These are phyloP conservation scores for Artemisia annua DNA, from an alignment of 129 eudicot genomes.

Conservation along the genomic window DNA sequence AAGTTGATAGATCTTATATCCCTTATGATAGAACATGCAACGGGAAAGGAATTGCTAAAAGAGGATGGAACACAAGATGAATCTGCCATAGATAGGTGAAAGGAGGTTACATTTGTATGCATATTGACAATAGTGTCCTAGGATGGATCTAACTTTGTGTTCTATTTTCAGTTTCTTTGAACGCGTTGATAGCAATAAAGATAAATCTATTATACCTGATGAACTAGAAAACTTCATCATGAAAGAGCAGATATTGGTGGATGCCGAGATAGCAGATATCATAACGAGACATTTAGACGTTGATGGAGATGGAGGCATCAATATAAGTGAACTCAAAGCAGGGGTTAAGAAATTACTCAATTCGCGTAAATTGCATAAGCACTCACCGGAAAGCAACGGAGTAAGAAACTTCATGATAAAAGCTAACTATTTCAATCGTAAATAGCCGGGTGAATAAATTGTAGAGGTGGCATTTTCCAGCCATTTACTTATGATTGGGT, in stretches of 20 bases:
- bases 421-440: not conserved
- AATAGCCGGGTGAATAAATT: not conserved
- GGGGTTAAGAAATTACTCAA: conserved; percentile 46
- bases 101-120: not conserved
- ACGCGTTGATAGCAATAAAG: conserved; percentile 36
- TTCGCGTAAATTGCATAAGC: conserved; percentile 16
- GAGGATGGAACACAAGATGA: not conserved
- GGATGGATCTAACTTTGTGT: not conserved
- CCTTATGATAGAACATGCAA: conserved; percentile 19
- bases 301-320: conserved; percentile 42
- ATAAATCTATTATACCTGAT: conserved; percentile 34
- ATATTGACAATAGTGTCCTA: not conserved
- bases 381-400: conserved; percentile 8
- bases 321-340: conserved; percentile 45
- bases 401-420: conserved; percentile 34
- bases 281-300: conserved; percentile 62
- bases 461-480: not conserved
- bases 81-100: conserved; percentile 20
- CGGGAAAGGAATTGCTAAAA: not conserved
- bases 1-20: conserved; percentile 1
- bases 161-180: conserved; percentile 40
- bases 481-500: not conserved
- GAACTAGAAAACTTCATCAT: conserved; percentile 46
- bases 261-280: conserved; percentile 39
- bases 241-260: conserved; percentile 36